phyloP scores from a whole-genome alignment of 768 basidiomycete species.

The Trametes cubensis region DNA sequence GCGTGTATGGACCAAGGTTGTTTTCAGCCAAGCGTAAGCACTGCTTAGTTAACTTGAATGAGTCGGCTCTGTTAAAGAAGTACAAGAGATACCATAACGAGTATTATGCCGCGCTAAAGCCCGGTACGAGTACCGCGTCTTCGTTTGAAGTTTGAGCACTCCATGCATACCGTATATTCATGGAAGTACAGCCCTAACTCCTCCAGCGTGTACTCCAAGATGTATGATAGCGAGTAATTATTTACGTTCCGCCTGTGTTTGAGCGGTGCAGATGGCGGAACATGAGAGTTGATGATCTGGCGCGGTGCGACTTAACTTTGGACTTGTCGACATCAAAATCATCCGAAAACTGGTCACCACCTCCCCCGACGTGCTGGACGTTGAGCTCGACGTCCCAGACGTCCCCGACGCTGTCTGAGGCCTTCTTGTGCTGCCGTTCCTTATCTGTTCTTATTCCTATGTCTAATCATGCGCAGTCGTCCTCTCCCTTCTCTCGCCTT shows the following conservation, averaged over 20 bases:
- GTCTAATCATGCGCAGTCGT: conserved; percentile 26
- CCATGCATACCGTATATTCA: too few relatives aligned
- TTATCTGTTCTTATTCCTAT: conserved; percentile 15
- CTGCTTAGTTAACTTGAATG: too few relatives aligned
- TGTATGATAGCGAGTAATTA: too few relatives aligned
- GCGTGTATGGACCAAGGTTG: too few relatives aligned
- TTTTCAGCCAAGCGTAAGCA: too few relatives aligned
- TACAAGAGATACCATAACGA: too few relatives aligned
- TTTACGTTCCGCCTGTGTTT: neutral
- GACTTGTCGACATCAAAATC: conserved; percentile 21
- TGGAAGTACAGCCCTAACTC: too few relatives aligned
- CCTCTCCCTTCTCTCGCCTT: conserved; percentile 42
- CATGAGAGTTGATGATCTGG: conserved; percentile 3
- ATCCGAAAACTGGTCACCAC: conserved; percentile 14
- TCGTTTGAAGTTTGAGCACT: too few relatives aligned
- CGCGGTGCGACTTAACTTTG: conserved; percentile 5
- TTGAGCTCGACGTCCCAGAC: conserved; percentile 16
- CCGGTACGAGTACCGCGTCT: too few relatives aligned
- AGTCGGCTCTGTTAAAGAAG: too few relatives aligned
- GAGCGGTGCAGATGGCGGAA: neutral
- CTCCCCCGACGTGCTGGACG: conserved; percentile 24
- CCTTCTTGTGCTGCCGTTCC: conserved; percentile 5
- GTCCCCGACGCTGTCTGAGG: conserved; percentile 11
- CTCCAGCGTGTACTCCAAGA: too few relatives aligned
- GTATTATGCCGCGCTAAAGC: too few relatives aligned